Evolutionary conservation across 495 filamentous ascomycete genomes (phyloP).

Genomic region (Podospora pseudoanserina): DNA sequence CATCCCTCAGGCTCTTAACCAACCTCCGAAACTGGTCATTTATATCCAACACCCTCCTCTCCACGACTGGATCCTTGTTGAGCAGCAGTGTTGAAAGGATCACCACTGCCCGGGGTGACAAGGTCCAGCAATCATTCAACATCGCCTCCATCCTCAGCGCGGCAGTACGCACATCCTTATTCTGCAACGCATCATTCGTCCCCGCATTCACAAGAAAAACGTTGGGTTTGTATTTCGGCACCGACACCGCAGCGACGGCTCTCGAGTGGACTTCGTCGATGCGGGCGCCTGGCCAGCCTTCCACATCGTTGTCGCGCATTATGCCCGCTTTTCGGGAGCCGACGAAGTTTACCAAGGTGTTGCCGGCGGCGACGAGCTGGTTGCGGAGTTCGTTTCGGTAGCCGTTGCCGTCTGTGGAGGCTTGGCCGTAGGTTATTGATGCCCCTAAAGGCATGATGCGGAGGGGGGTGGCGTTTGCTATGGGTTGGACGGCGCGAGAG

Average conservation of each 20-base stretch:
- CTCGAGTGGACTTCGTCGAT: slow-evolving; percentile 45
- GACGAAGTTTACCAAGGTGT: slow-evolving; percentile 47
- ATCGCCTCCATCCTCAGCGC: slow-evolving; percentile 38
- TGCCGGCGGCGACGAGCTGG: slow-evolving; percentile 27
- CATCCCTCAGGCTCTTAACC: slow-evolving; percentile 28
- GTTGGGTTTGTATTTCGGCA: slow-evolving; percentile 42
- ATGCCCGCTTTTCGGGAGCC: slow-evolving; percentile 44
- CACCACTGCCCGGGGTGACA: slow-evolving; percentile 43
- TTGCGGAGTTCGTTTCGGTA: slow-evolving; percentile 34
- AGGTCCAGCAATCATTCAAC: slow-evolving; percentile 35
- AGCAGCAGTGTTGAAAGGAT: slow-evolving; percentile 49
- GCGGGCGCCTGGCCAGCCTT: slow-evolving; percentile 48
- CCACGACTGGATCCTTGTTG: slow-evolving; percentile 26
- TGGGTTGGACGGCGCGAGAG: slow-evolving; percentile 15
- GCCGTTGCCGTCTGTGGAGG: slow-evolving; percentile 35
- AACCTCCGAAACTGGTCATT: slow-evolving; percentile 40
- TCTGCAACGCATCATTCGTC: slow-evolving; percentile 46
- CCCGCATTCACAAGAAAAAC: slow-evolving; percentile 48
- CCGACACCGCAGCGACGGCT: slow-evolving; percentile 22
- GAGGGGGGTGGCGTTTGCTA: slow-evolving; percentile 32
- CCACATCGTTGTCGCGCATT: slow-evolving; percentile 52
- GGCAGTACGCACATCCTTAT: slow-evolving; percentile 24
- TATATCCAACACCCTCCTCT: slow-evolving; percentile 34
- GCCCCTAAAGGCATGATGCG: slow-evolving; percentile 54
- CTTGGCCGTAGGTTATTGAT: slow-evolving; percentile 51